phyloP scores from a whole-genome alignment of 371 early-diverging fungal genomes.

The Mucor saturninus region DNA sequence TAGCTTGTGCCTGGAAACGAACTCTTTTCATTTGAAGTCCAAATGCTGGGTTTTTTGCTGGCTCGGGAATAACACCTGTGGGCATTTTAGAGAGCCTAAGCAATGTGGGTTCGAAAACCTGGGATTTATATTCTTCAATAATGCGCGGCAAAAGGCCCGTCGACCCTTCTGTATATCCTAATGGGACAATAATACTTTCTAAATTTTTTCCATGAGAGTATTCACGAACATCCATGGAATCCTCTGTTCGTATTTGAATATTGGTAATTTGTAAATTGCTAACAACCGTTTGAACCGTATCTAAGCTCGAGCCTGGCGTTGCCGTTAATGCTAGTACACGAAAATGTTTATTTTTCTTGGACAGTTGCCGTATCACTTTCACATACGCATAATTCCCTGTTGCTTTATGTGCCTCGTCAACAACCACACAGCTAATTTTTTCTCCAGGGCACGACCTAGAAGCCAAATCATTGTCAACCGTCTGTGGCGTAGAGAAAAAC shows the following conservation, averaged over 20 bases:
- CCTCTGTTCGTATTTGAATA: slow-evolving; percentile 90
- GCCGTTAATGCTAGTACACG: slow-evolving; percentile 91
- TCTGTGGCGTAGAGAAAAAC: slow-evolving; percentile 92
- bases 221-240: slow-evolving; percentile 80
- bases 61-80: slow-evolving; percentile 37
- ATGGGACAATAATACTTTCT: slow-evolving; percentile 67
- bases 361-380: slow-evolving; percentile 67
- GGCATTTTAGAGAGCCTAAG: slow-evolving; percentile 49
- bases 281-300: slow-evolving; percentile 81
- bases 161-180: slow-evolving; percentile 62
- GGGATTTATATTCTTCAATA: slow-evolving; percentile 32
- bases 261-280: slow-evolving; percentile 75
- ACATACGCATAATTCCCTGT: slow-evolving; percentile 85
- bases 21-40: slow-evolving; percentile 51
- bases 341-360: slow-evolving; percentile 57
- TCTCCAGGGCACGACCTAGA: slow-evolving; percentile 58
- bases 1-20: slow-evolving; percentile 34
- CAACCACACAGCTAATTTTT: slow-evolving; percentile 73
- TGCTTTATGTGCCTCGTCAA: slow-evolving; percentile 95
- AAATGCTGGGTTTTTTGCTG: slow-evolving; percentile 48
- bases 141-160: slow-evolving; percentile 44
- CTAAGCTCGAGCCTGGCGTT: slow-evolving; percentile 82
- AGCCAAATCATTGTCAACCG: slow-evolving; percentile 84
- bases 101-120: slow-evolving; percentile 53
- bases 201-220: slow-evolving; percentile 73